phyloP scores from a whole-genome alignment of 129 eudicot genomes.

The Lactuca sativa region DNA sequence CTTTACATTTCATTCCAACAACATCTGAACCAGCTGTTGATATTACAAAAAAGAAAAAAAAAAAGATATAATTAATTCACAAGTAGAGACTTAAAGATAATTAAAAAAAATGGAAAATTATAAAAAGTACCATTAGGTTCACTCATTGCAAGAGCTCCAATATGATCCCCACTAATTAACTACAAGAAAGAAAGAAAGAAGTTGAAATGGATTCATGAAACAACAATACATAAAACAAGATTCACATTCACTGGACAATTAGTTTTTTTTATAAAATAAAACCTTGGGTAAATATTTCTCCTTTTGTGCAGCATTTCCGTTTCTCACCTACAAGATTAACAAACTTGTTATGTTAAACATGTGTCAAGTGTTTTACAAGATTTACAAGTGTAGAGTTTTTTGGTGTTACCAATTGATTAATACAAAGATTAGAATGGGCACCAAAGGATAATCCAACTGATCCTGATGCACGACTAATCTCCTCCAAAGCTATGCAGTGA shows the following conservation, averaged over 20 bases:
- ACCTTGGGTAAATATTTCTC: slow-evolving; percentile 91
- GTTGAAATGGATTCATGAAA: slow-evolving; percentile 9
- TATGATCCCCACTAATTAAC: slow-evolving; percentile 95
- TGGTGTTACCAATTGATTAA: slow-evolving; percentile 83
- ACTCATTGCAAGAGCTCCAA: slow-evolving; percentile 99
- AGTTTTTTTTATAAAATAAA: slow-evolving; percentile 20
- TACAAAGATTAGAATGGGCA: slow-evolving; percentile 85
- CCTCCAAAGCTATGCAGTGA: slow-evolving; percentile 93
- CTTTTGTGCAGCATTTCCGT: slow-evolving; percentile 81
- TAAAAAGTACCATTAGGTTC: slow-evolving; percentile 82
- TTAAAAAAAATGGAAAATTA: slow-evolving; percentile 2
- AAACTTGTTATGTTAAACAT: slow-evolving; percentile 16
- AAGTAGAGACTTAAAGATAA: slow-evolving; percentile 11
- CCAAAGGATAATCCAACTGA: slow-evolving; percentile 91
- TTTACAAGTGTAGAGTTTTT: neutral
- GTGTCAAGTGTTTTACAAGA: neutral
- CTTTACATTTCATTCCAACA: slow-evolving; percentile 97
- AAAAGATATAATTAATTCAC: neutral
- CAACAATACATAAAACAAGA: slow-evolving; percentile 1
- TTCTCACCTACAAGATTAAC: slow-evolving; percentile 65
- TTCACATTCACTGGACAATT: neutral
- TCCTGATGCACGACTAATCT: slow-evolving; percentile 94
- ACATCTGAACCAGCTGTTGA: slow-evolving; percentile 96
- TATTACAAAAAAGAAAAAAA: slow-evolving; percentile 19
- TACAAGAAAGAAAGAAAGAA: slow-evolving; percentile 34